These are phyloP conservation scores for Diplodia scrobiculata DNA, from an alignment of 2,329 filamentous ascomycete genomes.

Conservation along the genomic window DNA sequence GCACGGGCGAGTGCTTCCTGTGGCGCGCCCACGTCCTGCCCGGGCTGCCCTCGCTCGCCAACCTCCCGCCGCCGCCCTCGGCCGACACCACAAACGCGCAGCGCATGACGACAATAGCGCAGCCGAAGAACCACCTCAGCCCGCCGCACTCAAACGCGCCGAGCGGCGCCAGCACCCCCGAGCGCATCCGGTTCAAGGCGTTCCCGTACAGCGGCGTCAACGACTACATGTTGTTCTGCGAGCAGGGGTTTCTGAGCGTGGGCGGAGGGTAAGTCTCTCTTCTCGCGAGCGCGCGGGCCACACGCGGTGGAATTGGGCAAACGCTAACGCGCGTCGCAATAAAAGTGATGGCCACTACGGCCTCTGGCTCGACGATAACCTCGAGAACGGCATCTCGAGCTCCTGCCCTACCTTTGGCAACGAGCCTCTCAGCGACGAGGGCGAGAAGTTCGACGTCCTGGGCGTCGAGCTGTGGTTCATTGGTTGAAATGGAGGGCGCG, in stretches of 20 bases:
- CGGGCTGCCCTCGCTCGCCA: conserved; percentile 51
- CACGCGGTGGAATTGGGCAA: neutral
- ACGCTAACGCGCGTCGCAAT: neutral
- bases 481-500: conserved; percentile 49
- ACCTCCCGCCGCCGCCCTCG: conserved; percentile 69
- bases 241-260: conserved; percentile 78
- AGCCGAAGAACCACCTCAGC: conserved; percentile 38
- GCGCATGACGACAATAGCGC: conserved; percentile 62
- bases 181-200: conserved; percentile 89
- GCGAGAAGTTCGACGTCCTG: conserved; percentile 85
- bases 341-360: conserved; percentile 79
- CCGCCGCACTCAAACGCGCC: conserved; percentile 34
- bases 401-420: conserved; percentile 92
- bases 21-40: conserved; percentile 74
- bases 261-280: conserved; percentile 66
- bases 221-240: conserved; percentile 95
- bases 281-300: too few species aligned
- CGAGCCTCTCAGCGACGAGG: conserved; percentile 88
- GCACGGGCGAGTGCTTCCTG: conserved; percentile 93
- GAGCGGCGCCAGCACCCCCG: conserved; percentile 60
- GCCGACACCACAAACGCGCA: conserved; percentile 64
- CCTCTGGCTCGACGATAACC: conserved; percentile 84
- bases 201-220: conserved; percentile 96
- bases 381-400: conserved; percentile 81
- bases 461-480: conserved; percentile 94